Evolutionary conservation across 306 rosid species (phyloP).

Genomic region (Lathyrus oleraceus): DNA sequence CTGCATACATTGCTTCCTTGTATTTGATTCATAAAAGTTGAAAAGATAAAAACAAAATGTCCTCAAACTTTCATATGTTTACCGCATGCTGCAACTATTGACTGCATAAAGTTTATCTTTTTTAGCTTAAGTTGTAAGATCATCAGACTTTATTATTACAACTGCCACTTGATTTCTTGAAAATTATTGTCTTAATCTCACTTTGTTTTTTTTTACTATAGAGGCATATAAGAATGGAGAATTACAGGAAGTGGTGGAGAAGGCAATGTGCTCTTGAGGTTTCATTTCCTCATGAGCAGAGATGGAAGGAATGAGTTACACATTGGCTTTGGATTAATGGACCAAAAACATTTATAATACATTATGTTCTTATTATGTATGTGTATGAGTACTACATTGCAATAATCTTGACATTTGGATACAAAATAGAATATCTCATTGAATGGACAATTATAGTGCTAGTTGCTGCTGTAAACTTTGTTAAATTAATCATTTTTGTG

Average conservation of each 20-base stretch:
- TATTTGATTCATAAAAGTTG: too few species aligned
- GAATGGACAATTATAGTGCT: constrained; percentile 14
- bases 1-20: too few species aligned
- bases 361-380: constrained; percentile 15
- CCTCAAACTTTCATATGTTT: too few species aligned
- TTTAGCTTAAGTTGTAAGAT: neutral
- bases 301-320: constrained; percentile 14
- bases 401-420: constrained; percentile 14
- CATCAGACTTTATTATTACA: neutral
- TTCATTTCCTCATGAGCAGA: constrained; percentile 11
- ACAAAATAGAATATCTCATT: constrained; percentile 25
- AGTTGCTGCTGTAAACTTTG: constrained; percentile 10
- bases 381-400: neutral
- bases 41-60: too few species aligned
- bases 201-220: constrained; percentile 44
- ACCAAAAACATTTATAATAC: constrained; percentile 27
- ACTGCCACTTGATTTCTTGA: neutral
- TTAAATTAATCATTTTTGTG: constrained; percentile 2
- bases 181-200: neutral
- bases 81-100: neutral
- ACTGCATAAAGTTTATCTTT: constrained; percentile 7
- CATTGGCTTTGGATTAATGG: constrained; percentile 14
- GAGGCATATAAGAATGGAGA: constrained; percentile 86
- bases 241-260: constrained; percentile 84
- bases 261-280: constrained; percentile 76